Evolutionary conservation across 2,329 filamentous ascomycete species (phyloP), one percentile per base, ranked within the genome.

Genomic region (Aureobasidium lini): DNA sequence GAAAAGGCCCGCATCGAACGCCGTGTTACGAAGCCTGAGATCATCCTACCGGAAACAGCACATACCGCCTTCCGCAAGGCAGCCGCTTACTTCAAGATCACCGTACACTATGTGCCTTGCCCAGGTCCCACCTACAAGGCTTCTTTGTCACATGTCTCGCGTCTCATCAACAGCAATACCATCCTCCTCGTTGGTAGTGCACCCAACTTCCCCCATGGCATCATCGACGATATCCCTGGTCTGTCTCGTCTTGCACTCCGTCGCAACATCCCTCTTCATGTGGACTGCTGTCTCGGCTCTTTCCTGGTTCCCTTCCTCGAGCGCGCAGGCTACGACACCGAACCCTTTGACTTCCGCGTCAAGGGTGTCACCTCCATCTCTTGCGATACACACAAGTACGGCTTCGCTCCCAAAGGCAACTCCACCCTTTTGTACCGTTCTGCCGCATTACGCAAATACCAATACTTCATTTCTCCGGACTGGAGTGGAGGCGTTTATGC

Each of bases 311-410:
- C 94, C 1, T 90, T 93, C 77, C 87, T 99, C 44, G 86, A 91
- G 64, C 89, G 89, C 70, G 91, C 94, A n/a, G 94, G 94, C 46
- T 97, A 96, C 73, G 90, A 95, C 63, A 83, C 88, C 23, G 85
- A 88, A 66, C 85, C 85, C 5, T 97, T 97, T 70, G 94, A 99
- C 73, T 99, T 99, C 83, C 85, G 89, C 59, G 85, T 95, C 61
- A 90, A 89, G 66, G 94, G 94, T 67, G 94, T 99, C 39, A 96
- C 93, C 3, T 93, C 88, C 73, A 97, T 99, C 73, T 91, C 86
- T 65, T 95, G 92, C 73, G 94, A 99, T 72, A 99, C 94, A 2
- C 94, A 99, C 82, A 99, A 99, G 74, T 99, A 99, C 72, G 94
- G 94, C 39, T 99, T 99, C 71, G 94, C 94, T 1, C 94, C 94